phyloP scores from a whole-genome alignment of 306 rosid genomes.

The Corylus americana region DNA sequence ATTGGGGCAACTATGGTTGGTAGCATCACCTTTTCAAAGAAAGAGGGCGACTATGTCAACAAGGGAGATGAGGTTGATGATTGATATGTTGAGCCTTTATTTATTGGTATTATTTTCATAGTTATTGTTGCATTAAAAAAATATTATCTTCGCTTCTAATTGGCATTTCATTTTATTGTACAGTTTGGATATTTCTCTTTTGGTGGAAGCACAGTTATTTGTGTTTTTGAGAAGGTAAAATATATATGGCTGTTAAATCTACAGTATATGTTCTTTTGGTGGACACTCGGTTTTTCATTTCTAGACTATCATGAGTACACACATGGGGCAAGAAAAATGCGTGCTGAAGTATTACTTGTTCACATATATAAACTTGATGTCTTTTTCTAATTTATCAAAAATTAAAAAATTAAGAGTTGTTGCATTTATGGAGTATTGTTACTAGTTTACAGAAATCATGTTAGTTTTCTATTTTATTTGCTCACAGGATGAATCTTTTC shows the following conservation, averaged over 20 bases:
- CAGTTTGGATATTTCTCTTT: conserved; percentile 98
- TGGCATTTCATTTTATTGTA: conserved; percentile 27
- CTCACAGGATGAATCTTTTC: neutral
- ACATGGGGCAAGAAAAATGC: neutral
- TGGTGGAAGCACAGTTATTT: conserved; percentile 97
- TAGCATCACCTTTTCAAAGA: conserved; percentile 77
- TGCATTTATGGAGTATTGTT: neutral
- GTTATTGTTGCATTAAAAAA: neutral
- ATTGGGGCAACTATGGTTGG: conserved; percentile 99
- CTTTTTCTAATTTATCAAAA: neutral
- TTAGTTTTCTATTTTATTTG: neutral
- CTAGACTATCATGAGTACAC: neutral
- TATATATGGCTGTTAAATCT: neutral
- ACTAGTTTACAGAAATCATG: neutral
- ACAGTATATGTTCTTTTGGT: neutral
- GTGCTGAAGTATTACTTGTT: neutral
- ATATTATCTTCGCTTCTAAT: conserved; percentile 28
- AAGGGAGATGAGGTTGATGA: conserved; percentile 91
- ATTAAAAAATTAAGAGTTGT: neutral
- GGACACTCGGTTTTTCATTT: neutral
- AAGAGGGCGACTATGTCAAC: conserved; percentile 72
- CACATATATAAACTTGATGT: neutral
- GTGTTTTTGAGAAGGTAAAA: conserved; percentile 80
- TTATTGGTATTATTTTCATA: neutral
- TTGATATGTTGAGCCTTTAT: conserved; percentile 18